Evolutionary conservation across 140 eudicot genomes (phyloP), one percentile per base, ranked within the genome.

Genomic region (Cichorium intybus): DNA sequence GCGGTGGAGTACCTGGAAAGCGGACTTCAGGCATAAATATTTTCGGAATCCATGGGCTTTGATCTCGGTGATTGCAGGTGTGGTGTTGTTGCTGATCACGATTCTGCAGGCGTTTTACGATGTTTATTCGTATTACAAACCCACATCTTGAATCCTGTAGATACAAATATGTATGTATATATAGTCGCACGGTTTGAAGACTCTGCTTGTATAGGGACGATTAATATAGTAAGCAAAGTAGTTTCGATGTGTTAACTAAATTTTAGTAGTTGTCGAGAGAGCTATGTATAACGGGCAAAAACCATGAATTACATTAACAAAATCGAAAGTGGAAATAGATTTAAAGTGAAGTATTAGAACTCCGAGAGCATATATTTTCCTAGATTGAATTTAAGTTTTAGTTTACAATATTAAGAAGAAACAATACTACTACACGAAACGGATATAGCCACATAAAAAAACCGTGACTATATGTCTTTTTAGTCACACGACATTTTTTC

Each of bases 41-140:
- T 89, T 89, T 55, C 76, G 66, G 50, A 85, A 77, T 74, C 97
- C 91, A 0, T 89, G 97, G 96, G 74, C 95, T 31, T 72, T 83
- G 18, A 79, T 83, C 60, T 83, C 91, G 3, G 76, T 85, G 39
- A 9, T 85, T 31, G 95, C 95, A 48, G 97, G 88, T 14, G 79
- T 83, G 18, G 17, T 80, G 39, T 65, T 89, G 68, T 37, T 89
- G 71, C 6, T 89, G 68, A 60, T 86, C 31, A 77, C 89, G 2
- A 41, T 79, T 22, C 61, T 70, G 10, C 95, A 86, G 77, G 73
- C 90, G 1, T 75, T 77, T 76, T 87, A 80, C 27, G 66, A 75
- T 28, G 68, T 75, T 7, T 78, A 63, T 68, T 68, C 79, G 24
- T 86, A 75, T 59, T 83, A 83, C 68, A 54, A 60, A 21, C 85